Evolutionary conservation across 345 rosid species (phyloP).

Genomic region (Boechera stricta): DNA sequence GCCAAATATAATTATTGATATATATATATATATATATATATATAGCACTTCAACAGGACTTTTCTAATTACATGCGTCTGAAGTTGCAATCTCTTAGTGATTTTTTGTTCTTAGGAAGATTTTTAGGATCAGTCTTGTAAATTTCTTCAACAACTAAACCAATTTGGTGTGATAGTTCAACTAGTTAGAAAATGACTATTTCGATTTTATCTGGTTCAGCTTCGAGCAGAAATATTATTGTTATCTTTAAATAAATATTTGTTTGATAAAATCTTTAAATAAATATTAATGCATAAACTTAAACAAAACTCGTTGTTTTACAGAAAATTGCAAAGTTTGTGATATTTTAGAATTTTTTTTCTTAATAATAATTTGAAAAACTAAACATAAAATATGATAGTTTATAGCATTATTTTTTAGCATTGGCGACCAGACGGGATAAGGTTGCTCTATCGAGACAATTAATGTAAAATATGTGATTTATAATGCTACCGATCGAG

Average conservation of each 20-base stretch:
- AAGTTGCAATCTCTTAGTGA: constrained; percentile 7
- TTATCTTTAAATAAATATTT: neutral
- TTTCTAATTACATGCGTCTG: constrained; percentile 17
- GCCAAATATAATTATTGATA: constrained; percentile 23
- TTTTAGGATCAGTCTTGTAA: constrained; percentile 10
- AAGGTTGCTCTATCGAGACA: neutral
- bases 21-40: neutral
- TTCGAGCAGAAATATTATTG: neutral
- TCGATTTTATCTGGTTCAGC: neutral
- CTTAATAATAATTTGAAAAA: neutral
- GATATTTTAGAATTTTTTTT: neutral
- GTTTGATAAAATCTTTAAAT: too few relatives aligned
- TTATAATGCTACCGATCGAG: neutral
- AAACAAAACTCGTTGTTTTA: neutral
- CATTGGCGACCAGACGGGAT: neutral
- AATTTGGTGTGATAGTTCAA: constrained; percentile 19
- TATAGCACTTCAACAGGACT: constrained; percentile 6
- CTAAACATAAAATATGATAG: neutral
- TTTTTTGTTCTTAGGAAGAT: neutral
- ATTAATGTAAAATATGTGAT: neutral
- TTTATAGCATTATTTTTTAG: neutral
- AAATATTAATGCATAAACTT: neutral
- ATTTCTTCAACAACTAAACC: constrained; percentile 1
- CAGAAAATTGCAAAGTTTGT: neutral
- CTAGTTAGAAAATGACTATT: neutral